Evolutionary conservation across 1,139 yeast genomes (phyloP).

Genomic region (Candida tunisiensis): DNA sequence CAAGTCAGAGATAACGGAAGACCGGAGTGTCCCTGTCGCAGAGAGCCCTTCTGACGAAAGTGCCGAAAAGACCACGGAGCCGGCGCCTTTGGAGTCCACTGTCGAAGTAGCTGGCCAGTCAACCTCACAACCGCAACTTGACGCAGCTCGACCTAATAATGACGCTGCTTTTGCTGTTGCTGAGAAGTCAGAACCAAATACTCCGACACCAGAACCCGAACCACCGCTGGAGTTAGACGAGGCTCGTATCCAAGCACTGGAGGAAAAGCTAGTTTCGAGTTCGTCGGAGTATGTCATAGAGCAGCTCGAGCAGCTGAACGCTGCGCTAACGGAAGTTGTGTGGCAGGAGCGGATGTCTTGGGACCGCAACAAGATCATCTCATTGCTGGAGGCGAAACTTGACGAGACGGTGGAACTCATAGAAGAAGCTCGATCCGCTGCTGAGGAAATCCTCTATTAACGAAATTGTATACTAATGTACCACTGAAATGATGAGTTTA

Average conservation of each 20-base stretch:
- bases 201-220: slow-evolving; percentile 3
- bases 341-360: slow-evolving; percentile 57
- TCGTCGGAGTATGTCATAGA: slow-evolving; percentile 48
- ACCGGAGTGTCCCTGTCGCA: too few species aligned
- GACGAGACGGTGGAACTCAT: slow-evolving; percentile 1
- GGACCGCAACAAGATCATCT: slow-evolving; percentile 34
- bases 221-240: slow-evolving; percentile 19
- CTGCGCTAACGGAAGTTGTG: slow-evolving; percentile 53
- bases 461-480: not conserved
- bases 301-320: slow-evolving; percentile 53
- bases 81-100: too few species aligned
- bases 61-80: too few species aligned
- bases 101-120: too few species aligned
- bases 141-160: too few species aligned
- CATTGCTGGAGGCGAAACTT: slow-evolving; percentile 5
- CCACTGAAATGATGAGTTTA: not conserved
- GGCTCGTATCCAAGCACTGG: slow-evolving; percentile 13
- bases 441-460: not conserved
- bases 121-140: too few species aligned
- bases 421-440: not conserved
- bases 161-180: too few species aligned
- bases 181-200: too few species aligned
- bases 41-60: too few species aligned
- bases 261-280: slow-evolving; percentile 16
- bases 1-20: not conserved